These are phyloP conservation scores for Saturnispora mendoncae DNA, from an alignment of 805 yeast genomes.

Conservation along the genomic window DNA sequence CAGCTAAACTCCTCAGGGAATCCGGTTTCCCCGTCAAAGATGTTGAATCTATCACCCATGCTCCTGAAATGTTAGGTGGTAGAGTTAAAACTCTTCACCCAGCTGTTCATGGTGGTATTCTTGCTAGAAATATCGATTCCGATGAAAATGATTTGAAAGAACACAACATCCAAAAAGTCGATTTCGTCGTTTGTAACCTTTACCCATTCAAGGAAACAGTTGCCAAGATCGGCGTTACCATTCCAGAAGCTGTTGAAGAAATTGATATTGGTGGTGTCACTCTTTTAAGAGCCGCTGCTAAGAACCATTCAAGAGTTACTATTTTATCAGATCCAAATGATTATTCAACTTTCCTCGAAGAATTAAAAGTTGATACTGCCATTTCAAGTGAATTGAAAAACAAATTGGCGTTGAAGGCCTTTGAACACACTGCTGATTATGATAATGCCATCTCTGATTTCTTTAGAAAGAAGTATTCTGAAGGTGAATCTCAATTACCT, in stretches of 20 bases:
- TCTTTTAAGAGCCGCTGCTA: constrained; percentile 95
- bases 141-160: constrained; percentile 83
- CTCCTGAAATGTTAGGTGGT: constrained; percentile 98
- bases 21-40: constrained; percentile 98
- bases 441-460: constrained; percentile 94
- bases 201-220: constrained; percentile 98
- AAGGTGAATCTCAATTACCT: constrained; percentile 80
- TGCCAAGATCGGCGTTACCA: constrained; percentile 88
- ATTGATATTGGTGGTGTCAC: constrained; percentile 98
- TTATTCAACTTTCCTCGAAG: constrained; percentile 79
- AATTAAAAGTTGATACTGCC: constrained; percentile 57
- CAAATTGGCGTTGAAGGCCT: constrained; percentile 87
- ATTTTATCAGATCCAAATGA: constrained; percentile 92
- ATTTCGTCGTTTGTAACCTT: constrained; percentile 93
- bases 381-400: constrained; percentile 69
- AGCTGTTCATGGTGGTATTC: constrained; percentile 96
- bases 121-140: constrained; percentile 85
- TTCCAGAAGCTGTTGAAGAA: constrained; percentile 97
- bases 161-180: constrained; percentile 93
- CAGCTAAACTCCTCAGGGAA: constrained; percentile 87
- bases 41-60: constrained; percentile 89
- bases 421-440: constrained; percentile 97
- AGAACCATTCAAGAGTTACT: constrained; percentile 94
- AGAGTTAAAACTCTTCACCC: constrained; percentile 98
- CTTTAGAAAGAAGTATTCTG: constrained; percentile 95